Evolutionary conservation across 1,139 yeast species (phyloP), one percentile per base, ranked within the genome.

Genomic region (Suhomyces atakaporum): DNA sequence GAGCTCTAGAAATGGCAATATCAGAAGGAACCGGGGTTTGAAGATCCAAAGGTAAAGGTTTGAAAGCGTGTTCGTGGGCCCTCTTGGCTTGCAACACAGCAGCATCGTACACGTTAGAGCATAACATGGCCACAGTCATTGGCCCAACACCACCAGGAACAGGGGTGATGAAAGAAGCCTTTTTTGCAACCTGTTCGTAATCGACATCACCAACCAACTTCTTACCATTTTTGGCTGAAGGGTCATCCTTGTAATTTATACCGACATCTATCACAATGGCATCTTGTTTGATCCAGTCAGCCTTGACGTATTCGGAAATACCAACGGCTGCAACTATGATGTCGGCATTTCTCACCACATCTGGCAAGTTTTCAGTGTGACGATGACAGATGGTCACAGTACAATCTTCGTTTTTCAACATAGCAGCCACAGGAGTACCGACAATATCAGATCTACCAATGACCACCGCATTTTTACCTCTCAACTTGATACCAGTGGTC

Each of bases 71-170:
- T 45, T 63, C 65, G 44, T 73, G 77, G 12, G 75, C 75, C 34
- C 58, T 61, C 48, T 70, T 62, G 31, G 76, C 74, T 57, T 75
- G 72, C 50, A 75, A 56, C 42, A 79, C 66, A n/a, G 87, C 85
- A 31, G 86, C 84, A 42, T 71, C 68, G 40, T 77, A 66, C 4
- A 84, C 85, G 51, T 84, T 84, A 35, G 81, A 73, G 45, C 85
- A 76, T 44, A 84, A 73, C 89, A 83, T 83, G 34, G 97, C 97
- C 35, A 92, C 97, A 9, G 99, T 92, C 97, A 92, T 92, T 53
- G 98, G 99, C 36, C 98, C 98, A 43, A 92, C 98, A 49, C 98
- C 98, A 58, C 99, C 99, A 34, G 98, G 99, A 40, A 92, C 99
- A 19, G 98, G 98, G 16, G 98, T 92, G 56, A 92, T 77, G 55